Evolutionary conservation across 495 filamentous ascomycete species (phyloP), one percentile per base, ranked within the genome.

Genomic region (Cercophora samala): DNA sequence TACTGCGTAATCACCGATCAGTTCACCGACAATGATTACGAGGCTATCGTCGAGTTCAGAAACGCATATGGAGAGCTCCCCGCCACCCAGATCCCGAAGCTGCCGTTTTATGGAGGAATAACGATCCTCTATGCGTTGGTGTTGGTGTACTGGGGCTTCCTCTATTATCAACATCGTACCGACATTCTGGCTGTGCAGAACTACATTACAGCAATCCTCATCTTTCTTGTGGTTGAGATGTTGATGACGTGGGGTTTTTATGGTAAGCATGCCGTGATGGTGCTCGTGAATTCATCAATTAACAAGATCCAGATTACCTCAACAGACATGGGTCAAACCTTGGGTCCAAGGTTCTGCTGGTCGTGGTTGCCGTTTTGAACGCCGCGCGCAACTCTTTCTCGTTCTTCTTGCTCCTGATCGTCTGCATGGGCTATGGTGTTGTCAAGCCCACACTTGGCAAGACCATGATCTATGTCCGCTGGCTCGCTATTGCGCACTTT

Each of bases 181-280:
- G 95, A 99, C 74, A 97, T 99, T 63, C 88, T 99, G 69, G 89
- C 95, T 18, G 95, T 99, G n/a, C 95, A 99, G 77, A 98, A 99
- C 76, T 98, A 99, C 77, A 97, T 99, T 71, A 98, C 96, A 5
- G 95, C 95, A 18, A 99, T 97, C 68, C 81, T 99, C 42, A 88
- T 94, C 54, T 98, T 99, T 82, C 84, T 99, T 32, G 90, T 97
- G 13, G 76, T 97, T 17, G 95, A 99, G 78, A 96, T 98, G 86
- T 75, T 97, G 70, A 95, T 97, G 86, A 99, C 95, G 11, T 99
- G 95, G 95, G 92, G 91, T 46, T 99, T 95, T 81, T 98, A 98
- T 70, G 83, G 84, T 86, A 77, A 64, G 76, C 60, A 37, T 64
- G 26, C 8, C 26, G 8, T 29, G 26, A 29, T 60, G 6, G 26